phyloP scores from a whole-genome alignment of 2,329 filamentous ascomycete genomes.

The Curvularia spicifera region DNA sequence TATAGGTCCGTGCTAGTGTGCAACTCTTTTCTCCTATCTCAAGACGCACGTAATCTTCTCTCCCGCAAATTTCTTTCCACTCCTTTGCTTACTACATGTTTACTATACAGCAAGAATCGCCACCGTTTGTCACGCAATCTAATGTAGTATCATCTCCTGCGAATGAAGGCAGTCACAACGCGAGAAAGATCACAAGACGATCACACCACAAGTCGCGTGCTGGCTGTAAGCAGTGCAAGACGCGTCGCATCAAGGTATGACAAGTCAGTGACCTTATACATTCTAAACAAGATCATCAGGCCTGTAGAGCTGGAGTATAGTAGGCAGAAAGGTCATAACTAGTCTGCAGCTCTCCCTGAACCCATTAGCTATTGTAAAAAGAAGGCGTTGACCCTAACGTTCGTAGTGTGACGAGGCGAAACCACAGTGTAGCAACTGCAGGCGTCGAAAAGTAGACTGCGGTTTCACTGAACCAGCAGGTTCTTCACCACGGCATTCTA shows the following conservation, averaged over 20 bases:
- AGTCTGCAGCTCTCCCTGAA: background rate
- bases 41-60: too few species aligned
- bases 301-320: too few species aligned
- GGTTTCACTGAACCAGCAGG: constrained; percentile 20
- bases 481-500: background rate
- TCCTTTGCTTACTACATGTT: too few species aligned
- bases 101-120: too few species aligned
- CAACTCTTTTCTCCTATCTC: too few species aligned
- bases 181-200: background rate
- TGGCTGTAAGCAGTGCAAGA: constrained; percentile 40
- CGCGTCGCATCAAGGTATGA: constrained; percentile 37
- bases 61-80: too few species aligned
- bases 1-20: too few species aligned
- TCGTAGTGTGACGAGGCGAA: constrained; percentile 39
- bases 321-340: too few species aligned
- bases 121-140: background rate
- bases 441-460: constrained; percentile 31
- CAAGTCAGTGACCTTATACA: background rate
- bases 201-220: constrained; percentile 38
- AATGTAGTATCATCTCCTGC: background rate
- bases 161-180: background rate
- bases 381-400: background rate
- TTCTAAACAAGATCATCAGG: too few species aligned
- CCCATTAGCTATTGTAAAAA: background rate
- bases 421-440: constrained; percentile 36